Evolutionary conservation across 768 basidiomycete genomes (phyloP), one percentile per base, ranked within the genome.

Genomic region (Termitomyces sp.): DNA sequence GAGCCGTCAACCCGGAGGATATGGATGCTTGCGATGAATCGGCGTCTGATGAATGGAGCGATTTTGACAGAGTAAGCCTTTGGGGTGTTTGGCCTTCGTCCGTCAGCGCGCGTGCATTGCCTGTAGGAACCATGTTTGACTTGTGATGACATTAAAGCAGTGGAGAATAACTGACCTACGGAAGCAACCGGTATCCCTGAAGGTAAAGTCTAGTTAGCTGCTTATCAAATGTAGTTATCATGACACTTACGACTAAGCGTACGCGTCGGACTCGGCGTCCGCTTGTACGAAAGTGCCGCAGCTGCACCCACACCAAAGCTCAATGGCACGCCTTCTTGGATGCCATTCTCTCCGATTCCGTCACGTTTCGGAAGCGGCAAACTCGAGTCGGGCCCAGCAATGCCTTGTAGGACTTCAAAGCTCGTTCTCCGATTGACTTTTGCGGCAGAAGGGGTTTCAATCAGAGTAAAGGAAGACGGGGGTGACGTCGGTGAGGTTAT

Each of bases 21-120:
- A 73, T 64, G 32, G 73, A 70, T 9, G 72, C 65, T 43, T 69
- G 68, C 10, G 66, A 56, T 4, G 73, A 49, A 58, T 70, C 72
- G 26, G 72, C 63, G 57, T 81, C 80, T 63, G 71, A 67, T 9
- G 74, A 70, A 20, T 70, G 67, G 32, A 70, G 59, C 52, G 63
- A 62, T 46, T 44, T 67, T 67, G 26, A 70, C 68, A 40, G 63
- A 20, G 70, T 66, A 20, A 72, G 57, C 53, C 70, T 73, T 59
- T 66, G 73, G 54, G 74, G 68, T 38, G 70, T 67, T 65, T 75
- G 72, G 36, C 84, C 83, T 61, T 92, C 90, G 51, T 92, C 91
- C 32, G 92, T 87, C 63, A 94, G 75, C 28, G 87, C 87, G 46
- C 90, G 86, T 43, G 90, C 92, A 75, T 93, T 91, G 48, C 91